Evolutionary conservation across 768 basidiomycete species (phyloP).

Genomic region (Leccinum subtestaceum): DNA sequence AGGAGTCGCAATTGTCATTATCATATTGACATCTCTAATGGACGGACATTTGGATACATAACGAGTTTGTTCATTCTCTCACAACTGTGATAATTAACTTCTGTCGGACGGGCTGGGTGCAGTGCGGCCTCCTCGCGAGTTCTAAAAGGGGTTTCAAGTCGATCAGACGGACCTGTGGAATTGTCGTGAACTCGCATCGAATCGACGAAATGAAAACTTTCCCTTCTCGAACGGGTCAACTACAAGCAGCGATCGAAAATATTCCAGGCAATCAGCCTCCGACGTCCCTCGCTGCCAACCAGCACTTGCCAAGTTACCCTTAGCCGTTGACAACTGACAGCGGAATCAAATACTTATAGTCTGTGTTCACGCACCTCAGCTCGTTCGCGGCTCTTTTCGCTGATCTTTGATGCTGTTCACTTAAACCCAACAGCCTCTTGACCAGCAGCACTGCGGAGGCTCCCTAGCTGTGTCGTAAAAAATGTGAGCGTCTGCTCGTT

Average conservation of each 20-base stretch:
- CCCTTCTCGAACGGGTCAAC: not conserved
- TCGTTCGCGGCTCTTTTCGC: conserved; percentile 11
- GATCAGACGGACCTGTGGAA: conserved; percentile 10
- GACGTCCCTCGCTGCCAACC: conserved; percentile 6
- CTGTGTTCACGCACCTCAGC: conserved; percentile 10
- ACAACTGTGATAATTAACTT: conserved; percentile 21
- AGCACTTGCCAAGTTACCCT: conserved; percentile 2
- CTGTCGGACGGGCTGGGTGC: conserved; percentile 27
- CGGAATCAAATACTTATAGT: conserved; percentile 28
- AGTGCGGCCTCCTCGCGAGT: conserved; percentile 32
- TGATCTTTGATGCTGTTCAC: conserved; percentile 26
- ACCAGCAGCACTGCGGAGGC: conserved; percentile 10
- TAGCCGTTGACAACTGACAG: conserved; percentile 26
- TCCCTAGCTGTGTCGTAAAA: conserved; percentile 3
- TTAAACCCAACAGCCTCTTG: conserved; percentile 12
- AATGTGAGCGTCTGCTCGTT: conserved; percentile 23
- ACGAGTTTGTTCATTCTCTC: conserved; percentile 3
- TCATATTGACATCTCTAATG: conserved; percentile 30
- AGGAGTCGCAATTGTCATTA: conserved; percentile 25
- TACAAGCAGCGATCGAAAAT: conserved; percentile 11
- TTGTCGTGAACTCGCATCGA: not conserved
- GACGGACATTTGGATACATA: conserved; percentile 35
- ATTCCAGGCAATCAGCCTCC: conserved; percentile 16
- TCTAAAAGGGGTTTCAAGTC: conserved; percentile 7
- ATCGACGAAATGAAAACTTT: not conserved